A percentile compares a stretch with the other conserved stretches of the same genome.
phyloP scores from a whole-genome alignment of 106 monocot species.

The Dioscorea dumetorum region DNA sequence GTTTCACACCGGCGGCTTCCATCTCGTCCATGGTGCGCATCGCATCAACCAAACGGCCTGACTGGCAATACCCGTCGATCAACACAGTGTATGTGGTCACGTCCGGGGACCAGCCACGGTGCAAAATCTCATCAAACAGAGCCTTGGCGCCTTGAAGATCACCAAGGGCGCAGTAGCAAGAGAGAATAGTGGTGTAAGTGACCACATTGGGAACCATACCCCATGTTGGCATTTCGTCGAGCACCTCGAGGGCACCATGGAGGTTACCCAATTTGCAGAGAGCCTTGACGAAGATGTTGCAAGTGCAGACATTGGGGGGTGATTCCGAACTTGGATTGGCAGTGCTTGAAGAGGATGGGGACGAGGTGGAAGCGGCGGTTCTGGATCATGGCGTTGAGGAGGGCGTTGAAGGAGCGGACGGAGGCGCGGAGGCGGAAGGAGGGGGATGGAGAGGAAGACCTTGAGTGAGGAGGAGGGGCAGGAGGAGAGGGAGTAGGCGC shows the following conservation, averaged over 20 bases:
- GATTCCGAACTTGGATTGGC: slow-evolving; percentile 35
- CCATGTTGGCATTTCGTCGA: slow-evolving; percentile 77
- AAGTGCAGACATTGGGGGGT: slow-evolving; percentile 63
- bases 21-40: slow-evolving; percentile 71
- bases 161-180: slow-evolving; percentile 26
- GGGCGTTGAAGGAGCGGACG: slow-evolving; percentile 72
- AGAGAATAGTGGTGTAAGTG: slow-evolving; percentile 58
- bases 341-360: slow-evolving; percentile 45
- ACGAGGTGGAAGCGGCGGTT: slow-evolving; percentile 44
- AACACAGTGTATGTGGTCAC: slow-evolving; percentile 47
- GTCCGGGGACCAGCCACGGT: slow-evolving; percentile 38
- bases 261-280: slow-evolving; percentile 42
- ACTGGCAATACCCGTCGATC: slow-evolving; percentile 53
- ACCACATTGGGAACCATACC: slow-evolving; percentile 60
- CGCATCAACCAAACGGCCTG: slow-evolving; percentile 36
- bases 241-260: slow-evolving; percentile 35
- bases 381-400: slow-evolving; percentile 75
- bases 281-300: slow-evolving; percentile 71
- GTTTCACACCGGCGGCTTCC: slow-evolving; percentile 35
- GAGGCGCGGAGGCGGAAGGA: slow-evolving; percentile 51
- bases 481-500: slow-evolving; percentile 33
- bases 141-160: slow-evolving; percentile 35
- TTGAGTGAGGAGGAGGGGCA: slow-evolving; percentile 26
- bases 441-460: slow-evolving; percentile 23
- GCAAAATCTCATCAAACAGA: slow-evolving; percentile 34